Percentiles rank a stretch among this genome's conserved stretches.
Evolutionary conservation across 305 asterid genomes (phyloP).

Genomic region (Coffea humblotiana): DNA sequence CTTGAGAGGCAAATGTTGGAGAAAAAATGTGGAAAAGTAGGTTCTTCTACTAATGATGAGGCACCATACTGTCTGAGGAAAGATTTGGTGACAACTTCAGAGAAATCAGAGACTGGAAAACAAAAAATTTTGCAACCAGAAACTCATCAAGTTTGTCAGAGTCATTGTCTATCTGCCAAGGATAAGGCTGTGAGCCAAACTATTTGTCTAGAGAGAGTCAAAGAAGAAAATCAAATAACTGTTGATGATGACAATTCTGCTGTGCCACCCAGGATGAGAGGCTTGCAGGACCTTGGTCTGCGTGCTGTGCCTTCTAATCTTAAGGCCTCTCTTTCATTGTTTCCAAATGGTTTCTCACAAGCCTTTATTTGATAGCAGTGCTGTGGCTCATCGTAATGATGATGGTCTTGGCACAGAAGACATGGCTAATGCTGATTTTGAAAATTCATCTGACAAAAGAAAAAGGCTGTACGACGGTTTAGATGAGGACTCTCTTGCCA

Average conservation of each 20-base stretch:
- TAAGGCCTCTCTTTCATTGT: slow-evolving; percentile 46
- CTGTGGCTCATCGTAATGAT: slow-evolving; percentile 20
- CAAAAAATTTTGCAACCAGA: slow-evolving; percentile 34
- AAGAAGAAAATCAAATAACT: slow-evolving; percentile 50
- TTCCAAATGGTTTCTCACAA: slow-evolving; percentile 31
- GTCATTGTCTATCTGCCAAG: slow-evolving; percentile 36
- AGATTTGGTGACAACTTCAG: slow-evolving; percentile 35
- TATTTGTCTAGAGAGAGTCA: slow-evolving; percentile 29
- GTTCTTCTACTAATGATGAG: slow-evolving; percentile 46
- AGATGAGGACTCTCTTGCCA: slow-evolving; percentile 36
- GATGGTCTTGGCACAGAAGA: slow-evolving; percentile 25
- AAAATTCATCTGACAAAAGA: slow-evolving; percentile 29
- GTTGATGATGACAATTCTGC: slow-evolving; percentile 64
- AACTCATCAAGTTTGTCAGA: slow-evolving; percentile 39
- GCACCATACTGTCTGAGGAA: slow-evolving; percentile 45
- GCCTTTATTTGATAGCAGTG: slow-evolving; percentile 23
- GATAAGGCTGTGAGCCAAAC: slow-evolving; percentile 44
- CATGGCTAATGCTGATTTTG: slow-evolving; percentile 20
- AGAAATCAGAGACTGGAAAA: slow-evolving; percentile 41
- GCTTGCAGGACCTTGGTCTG: slow-evolving; percentile 80
- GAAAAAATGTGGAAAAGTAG: slow-evolving; percentile 62
- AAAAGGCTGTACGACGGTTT: slow-evolving; percentile 28
- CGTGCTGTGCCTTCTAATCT: slow-evolving; percentile 36
- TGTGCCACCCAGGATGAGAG: slow-evolving; percentile 69
- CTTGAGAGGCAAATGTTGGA: slow-evolving; percentile 73